Evolutionary conservation across 1,284 basidiomycete genomes (phyloP), one percentile per base, ranked within the genome.

Genomic region (Ceratobasidium sp.): DNA sequence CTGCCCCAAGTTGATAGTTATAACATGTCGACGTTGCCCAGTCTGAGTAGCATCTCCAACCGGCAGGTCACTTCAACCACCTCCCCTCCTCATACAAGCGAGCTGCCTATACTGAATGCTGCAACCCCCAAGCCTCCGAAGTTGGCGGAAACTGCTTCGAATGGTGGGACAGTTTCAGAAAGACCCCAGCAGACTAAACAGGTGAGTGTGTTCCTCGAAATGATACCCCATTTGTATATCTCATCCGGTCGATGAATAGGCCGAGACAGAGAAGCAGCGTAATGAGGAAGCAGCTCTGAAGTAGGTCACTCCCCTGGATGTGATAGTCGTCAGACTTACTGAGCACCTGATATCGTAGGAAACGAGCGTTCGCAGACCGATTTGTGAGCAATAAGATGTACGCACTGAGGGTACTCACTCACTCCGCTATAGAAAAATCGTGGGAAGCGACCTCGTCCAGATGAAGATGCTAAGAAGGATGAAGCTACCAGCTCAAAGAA

Each of bases 121-220:
- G 28, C 64, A 23, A 41, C 73, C n/a, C 28, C 54, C n/a, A 72
- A 66, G 47, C 41, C 74, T 18, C 28, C 61, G 43, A 87, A 87
- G 76, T 82, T 86, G 2, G 78, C 81, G 69, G 88, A 88, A 78
- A 83, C 88, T 30, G 88, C 88, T 78, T 84, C 87, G 76, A 84
- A 87, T 76, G 87, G 88, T 75, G 87, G 87, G 28, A 87, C 86
- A 32, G 88, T 88, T 78, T 79, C 88, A 74, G 84, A 87, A 76
- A 83, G 87, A n/a, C 84, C 88, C 77, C 85, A 87, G 80, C 84
- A 84, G 47, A 80, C 81, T 63, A 84, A 84, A 80, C 85, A 83
- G 84, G 87, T 85, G 73, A 54, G 82, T 72, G 35, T 2, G 43
- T 23, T 64, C n/a, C 38, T n/a, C 66, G 6, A 23, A 21, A 0